phyloP scores from a whole-genome alignment of 1,284 basidiomycete species.

The Puccinia triticina region DNA sequence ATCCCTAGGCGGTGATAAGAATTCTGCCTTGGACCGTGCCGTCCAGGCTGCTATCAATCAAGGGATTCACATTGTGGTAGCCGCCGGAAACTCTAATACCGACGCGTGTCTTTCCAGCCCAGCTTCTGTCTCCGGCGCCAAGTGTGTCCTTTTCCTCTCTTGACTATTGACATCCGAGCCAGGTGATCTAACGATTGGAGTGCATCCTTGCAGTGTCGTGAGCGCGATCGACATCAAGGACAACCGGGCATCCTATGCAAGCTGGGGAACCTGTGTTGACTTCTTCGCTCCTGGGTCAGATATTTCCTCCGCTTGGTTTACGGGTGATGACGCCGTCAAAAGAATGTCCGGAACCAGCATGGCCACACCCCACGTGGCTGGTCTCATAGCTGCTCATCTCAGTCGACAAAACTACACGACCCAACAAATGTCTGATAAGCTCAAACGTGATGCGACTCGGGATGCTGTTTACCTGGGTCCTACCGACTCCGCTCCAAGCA shows the following conservation, averaged over 20 bases:
- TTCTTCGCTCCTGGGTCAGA: conserved; percentile 60
- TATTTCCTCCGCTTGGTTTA: conserved; percentile 60
- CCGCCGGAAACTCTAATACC: conserved; percentile 53
- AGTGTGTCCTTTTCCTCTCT: conserved; percentile 7
- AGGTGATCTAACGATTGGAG: background rate
- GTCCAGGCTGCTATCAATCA: conserved; percentile 50
- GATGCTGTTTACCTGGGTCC: conserved; percentile 16
- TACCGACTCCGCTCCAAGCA: background rate
- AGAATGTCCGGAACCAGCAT: conserved; percentile 61
- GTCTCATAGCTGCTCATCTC: conserved; percentile 58
- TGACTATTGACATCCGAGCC: background rate
- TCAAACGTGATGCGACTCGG: conserved; percentile 29
- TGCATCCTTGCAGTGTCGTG: conserved; percentile 45
- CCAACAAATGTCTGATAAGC: conserved; percentile 33
- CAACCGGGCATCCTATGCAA: conserved; percentile 52
- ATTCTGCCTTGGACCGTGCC: conserved; percentile 52
- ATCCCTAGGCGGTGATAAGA: conserved; percentile 51
- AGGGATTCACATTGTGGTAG: conserved; percentile 53
- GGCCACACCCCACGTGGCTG: conserved; percentile 61
- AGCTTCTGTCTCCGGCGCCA: conserved; percentile 41
- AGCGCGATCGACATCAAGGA: conserved; percentile 53
- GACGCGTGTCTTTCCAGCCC: conserved; percentile 54
- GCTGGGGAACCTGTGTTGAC: conserved; percentile 58
- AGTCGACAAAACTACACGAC: conserved; percentile 37
- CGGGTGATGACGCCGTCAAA: conserved; percentile 58